These are phyloP conservation scores for Solanum pinnatisectum DNA, from an alignment of 257 asterid genomes.

Conservation along the genomic window DNA sequence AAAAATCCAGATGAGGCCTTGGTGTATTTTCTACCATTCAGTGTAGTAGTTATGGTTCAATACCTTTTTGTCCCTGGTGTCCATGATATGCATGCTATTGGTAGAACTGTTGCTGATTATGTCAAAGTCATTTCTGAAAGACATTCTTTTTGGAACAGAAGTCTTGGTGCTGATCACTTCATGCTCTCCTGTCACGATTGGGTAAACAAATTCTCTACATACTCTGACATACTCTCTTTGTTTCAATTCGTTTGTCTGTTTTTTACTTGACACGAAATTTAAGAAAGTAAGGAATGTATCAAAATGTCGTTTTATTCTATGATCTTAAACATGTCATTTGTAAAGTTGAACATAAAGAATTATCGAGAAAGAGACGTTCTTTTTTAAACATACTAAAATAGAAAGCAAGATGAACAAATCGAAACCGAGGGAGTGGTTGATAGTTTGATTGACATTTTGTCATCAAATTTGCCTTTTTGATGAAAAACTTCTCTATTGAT, in stretches of 20 bases:
- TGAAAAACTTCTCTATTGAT: background rate
- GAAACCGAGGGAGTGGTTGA: background rate
- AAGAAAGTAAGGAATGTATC: background rate
- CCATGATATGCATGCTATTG: constrained; percentile 33
- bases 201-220: constrained; percentile 28
- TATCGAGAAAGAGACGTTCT: background rate
- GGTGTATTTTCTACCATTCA: constrained; percentile 73
- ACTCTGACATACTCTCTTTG: background rate
- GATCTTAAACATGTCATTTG: background rate
- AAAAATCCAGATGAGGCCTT: constrained; percentile 58
- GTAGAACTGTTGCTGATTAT: constrained; percentile 49
- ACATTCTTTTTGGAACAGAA: constrained; percentile 74
- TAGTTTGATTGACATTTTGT: background rate
- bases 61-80: constrained; percentile 43
- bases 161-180: constrained; percentile 74
- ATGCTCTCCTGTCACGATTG: constrained; percentile 96
- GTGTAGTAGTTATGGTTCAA: constrained; percentile 60
- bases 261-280: background rate
- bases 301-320: background rate
- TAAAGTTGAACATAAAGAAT: background rate
- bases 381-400: background rate
- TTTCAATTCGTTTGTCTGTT: background rate
- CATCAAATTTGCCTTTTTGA: background rate
- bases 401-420: background rate
- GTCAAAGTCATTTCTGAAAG: constrained; percentile 36